Evolutionary conservation across 2,329 filamentous ascomycete genomes (phyloP).

Genomic region (Fusarium sp.): DNA sequence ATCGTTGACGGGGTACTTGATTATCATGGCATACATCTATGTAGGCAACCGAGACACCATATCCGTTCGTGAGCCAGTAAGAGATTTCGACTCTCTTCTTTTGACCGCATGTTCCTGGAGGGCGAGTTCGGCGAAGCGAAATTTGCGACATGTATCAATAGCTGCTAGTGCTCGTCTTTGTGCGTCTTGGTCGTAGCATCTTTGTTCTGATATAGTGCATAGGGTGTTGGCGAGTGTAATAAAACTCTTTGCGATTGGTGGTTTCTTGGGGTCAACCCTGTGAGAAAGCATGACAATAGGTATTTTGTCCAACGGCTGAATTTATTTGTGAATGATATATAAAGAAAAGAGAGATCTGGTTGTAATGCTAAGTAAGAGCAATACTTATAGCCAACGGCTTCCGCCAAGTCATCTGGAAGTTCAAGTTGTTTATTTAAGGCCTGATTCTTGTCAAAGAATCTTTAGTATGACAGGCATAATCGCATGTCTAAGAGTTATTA

Average conservation of each 20-base stretch:
- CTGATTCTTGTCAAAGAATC: neutral
- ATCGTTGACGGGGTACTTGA: neutral
- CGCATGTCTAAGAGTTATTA: fast-evolving
- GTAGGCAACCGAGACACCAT: neutral
- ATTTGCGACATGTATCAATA: neutral
- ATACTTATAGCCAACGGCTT: neutral
- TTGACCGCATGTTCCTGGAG: neutral
- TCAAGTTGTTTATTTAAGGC: neutral
- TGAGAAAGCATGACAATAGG: no score
- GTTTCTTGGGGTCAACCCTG: fast-evolving
- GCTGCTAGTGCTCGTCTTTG: neutral
- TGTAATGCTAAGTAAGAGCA: neutral
- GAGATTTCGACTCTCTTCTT: neutral
- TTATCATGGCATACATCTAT: neutral
- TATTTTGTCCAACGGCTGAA: neutral
- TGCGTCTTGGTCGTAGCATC: neutral
- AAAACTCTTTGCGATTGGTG: neutral
- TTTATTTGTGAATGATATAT: neutral
- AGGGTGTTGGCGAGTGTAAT: neutral
- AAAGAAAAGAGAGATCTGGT: neutral
- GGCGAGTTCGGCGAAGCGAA: no score
- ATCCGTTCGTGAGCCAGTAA: neutral
- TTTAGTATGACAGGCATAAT: no score
- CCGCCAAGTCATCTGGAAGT: neutral
- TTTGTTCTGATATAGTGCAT: neutral